Conservation (phyloP, 768 basidiomycete genomes). For the Auricularia sp. region DNA sequence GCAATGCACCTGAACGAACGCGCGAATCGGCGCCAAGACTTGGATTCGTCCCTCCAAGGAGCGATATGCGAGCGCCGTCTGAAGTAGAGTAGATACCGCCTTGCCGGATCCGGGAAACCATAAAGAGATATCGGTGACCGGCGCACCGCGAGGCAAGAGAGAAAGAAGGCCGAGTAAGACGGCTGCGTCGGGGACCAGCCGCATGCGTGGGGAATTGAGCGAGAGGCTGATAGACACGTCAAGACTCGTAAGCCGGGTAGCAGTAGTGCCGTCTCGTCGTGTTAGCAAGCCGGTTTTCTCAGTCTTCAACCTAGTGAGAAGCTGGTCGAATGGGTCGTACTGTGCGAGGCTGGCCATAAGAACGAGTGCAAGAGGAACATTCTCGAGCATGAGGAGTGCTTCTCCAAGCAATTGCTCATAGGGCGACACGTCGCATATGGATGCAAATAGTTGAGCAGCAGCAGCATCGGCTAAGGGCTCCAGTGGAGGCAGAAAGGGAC, state of each 20-base stretch:
- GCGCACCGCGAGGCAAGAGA: neutral
- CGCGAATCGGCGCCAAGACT: neutral
- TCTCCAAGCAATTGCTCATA: neutral
- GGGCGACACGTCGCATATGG: neutral
- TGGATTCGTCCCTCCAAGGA: neutral
- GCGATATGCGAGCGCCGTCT: neutral
- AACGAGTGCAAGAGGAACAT: neutral
- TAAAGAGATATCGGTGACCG: conserved; percentile 7
- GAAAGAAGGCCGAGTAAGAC: neutral
- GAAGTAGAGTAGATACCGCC: neutral
- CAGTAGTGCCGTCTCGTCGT: neutral
- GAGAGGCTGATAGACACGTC: neutral
- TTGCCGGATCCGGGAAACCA: conserved; percentile 5
- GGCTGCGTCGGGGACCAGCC: neutral
- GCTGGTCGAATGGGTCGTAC: neutral
- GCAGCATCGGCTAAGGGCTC: neutral
- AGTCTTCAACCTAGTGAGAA: neutral
- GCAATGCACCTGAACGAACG: neutral
- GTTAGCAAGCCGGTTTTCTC: neutral
- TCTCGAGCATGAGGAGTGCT: neutral
- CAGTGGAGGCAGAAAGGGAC: neutral
- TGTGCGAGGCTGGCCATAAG: neutral
- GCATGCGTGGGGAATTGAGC: neutral
- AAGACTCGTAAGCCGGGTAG: neutral
- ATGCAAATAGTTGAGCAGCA: neutral